Conservation (phyloP, 2,329 filamentous ascomycete species). For the Penicillium sp. region DNA sequence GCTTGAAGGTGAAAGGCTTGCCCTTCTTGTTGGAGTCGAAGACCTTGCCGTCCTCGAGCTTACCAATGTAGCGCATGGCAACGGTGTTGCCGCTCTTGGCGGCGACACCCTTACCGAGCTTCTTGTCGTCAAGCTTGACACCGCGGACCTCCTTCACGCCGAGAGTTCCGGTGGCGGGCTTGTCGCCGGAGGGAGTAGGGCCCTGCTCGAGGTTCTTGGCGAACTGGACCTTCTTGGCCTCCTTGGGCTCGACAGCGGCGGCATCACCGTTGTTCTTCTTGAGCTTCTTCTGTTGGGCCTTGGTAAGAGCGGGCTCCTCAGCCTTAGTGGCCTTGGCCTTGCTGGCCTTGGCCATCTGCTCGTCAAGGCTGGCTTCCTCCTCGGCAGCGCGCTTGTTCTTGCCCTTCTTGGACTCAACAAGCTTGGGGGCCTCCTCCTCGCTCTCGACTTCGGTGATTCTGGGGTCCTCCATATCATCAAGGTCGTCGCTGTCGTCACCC, state of each 20-base stretch:
- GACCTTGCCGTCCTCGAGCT: conserved; percentile 89
- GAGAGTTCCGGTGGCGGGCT: conserved; percentile 60
- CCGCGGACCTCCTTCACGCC: conserved; percentile 81
- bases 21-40: conserved; percentile 99
- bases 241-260: conserved; percentile 61
- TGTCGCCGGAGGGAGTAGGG: conserved; percentile 69
- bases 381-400: conserved; percentile 94
- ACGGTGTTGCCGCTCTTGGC: conserved; percentile 91
- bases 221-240: conserved; percentile 74
- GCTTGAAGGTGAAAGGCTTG: conserved; percentile 94
- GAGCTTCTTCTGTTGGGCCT: conserved; percentile 96
- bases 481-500: conserved; percentile 71
- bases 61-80: conserved; percentile 97
- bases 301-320: conserved; percentile 74
- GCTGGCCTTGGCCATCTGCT: conserved; percentile 75
- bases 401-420: conserved; percentile 56
- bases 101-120: conserved; percentile 77
- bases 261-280: conserved; percentile 99
- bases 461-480: conserved; percentile 76
- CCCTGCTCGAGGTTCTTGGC: conserved; percentile 98
- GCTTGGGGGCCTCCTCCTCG: conserved; percentile 70
- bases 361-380: conserved; percentile 71
- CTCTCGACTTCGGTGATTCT: conserved; percentile 81
- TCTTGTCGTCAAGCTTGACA: conserved; percentile 94
- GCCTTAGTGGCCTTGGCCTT: conserved; percentile 58